Percentiles rank a stretch among this genome's conserved stretches.
These are phyloP conservation scores for Hsuehochloa calcarea DNA, from an alignment of 176 grass and related monocot genomes.

Conservation along the genomic window DNA sequence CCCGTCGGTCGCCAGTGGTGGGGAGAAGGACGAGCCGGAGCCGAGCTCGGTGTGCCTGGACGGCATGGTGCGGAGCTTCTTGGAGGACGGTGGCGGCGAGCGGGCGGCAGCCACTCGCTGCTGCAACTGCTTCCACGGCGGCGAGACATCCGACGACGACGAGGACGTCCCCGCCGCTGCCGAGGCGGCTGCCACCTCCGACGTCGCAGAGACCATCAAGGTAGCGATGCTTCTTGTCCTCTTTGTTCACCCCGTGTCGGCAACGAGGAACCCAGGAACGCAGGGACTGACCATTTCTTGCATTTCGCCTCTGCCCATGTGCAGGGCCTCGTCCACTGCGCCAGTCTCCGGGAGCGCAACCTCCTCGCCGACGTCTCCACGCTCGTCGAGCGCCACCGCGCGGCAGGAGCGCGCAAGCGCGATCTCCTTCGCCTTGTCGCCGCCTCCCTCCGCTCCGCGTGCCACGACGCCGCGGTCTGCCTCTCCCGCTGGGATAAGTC, in stretches of 20 bases:
- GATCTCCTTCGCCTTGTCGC: constrained; percentile 54
- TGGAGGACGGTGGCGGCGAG: constrained; percentile 65
- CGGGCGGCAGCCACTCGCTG: constrained; percentile 24
- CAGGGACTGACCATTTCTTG: constrained; percentile 27
- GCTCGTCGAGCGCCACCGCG: constrained; percentile 56
- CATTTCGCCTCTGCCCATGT: neutral
- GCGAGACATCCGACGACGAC: constrained; percentile 40
- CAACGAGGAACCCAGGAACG: neutral
- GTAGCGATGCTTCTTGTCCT: constrained; percentile 38
- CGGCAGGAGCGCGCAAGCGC: constrained; percentile 39
- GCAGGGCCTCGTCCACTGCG: constrained; percentile 78
- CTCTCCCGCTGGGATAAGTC: constrained; percentile 81
- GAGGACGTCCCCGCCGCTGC: constrained; percentile 19
- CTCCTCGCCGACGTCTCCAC: constrained; percentile 71
- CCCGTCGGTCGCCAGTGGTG: neutral
- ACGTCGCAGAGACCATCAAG: constrained; percentile 76
- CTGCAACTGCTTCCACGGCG: constrained; percentile 80
- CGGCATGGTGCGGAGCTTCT: constrained; percentile 88
- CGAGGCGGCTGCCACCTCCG: constrained; percentile 37
- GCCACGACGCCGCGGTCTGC: constrained; percentile 68
- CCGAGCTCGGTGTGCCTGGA: constrained; percentile 84
- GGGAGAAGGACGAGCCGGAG: constrained; percentile 58
- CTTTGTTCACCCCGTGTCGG: constrained; percentile 10
- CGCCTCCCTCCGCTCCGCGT: constrained; percentile 54
- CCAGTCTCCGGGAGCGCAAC: constrained; percentile 83